Percentiles rank a stretch among this genome's conserved stretches.
Evolutionary conservation across 495 filamentous ascomycete species (phyloP).

Genomic region (Neurospora tetraspora): DNA sequence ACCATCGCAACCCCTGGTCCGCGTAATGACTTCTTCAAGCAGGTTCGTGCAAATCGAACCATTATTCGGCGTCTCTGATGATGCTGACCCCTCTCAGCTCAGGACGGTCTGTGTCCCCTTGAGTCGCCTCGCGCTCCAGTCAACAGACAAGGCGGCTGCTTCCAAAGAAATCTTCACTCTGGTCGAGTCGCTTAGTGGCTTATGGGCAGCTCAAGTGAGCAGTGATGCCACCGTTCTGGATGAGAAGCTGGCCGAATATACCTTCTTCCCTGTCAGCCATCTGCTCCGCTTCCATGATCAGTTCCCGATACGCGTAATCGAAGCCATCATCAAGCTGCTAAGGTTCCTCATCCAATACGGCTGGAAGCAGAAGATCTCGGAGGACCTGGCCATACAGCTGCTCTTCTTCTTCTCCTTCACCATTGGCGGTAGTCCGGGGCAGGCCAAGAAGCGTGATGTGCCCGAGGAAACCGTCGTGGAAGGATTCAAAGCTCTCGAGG

Average conservation of each 20-base stretch:
- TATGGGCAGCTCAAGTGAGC: constrained; percentile 42
- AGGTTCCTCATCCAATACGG: constrained; percentile 61
- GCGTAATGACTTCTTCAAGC: constrained; percentile 22
- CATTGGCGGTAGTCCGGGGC: constrained; percentile 56
- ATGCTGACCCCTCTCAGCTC: constrained; percentile 7
- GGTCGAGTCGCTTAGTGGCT: constrained; percentile 42
- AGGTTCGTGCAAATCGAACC: constrained; percentile 8
- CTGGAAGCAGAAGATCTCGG: constrained; percentile 59
- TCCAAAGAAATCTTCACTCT: constrained; percentile 45
- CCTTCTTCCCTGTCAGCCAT: constrained; percentile 86
- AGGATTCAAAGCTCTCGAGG: constrained; percentile 31
- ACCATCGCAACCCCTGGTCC: neutral
- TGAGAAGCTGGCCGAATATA: constrained; percentile 80
- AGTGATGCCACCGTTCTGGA: constrained; percentile 51
- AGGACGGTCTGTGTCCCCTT: constrained; percentile 64
- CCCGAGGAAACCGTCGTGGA: constrained; percentile 62
- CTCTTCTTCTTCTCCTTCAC: constrained; percentile 76
- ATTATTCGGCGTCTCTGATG: neutral
- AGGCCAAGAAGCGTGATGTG: constrained; percentile 32
- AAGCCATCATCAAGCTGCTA: constrained; percentile 65
- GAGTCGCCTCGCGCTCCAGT: constrained; percentile 55
- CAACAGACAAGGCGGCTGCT: constrained; percentile 42
- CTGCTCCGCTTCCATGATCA: constrained; percentile 68
- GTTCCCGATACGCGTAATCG: constrained; percentile 61
- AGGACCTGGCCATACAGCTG: constrained; percentile 69